Percentiles rank a stretch among this genome's conserved stretches.
phyloP scores from a whole-genome alignment of 306 rosid species.

The Spatholobus suberectus region DNA sequence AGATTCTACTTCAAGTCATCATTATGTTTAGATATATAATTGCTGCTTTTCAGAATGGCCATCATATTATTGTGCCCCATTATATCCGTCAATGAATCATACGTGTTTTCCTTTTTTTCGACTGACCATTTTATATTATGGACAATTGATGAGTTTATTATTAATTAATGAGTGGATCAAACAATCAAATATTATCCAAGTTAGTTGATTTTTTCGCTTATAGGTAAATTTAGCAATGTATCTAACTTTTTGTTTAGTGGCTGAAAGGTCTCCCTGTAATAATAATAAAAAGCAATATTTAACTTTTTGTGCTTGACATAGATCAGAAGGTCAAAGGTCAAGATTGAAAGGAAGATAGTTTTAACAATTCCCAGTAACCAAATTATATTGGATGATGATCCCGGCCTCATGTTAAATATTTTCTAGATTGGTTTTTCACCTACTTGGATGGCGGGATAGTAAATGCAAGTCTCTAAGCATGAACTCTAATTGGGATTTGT shows the following conservation, averaged over 20 bases:
- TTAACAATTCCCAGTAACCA: neutral
- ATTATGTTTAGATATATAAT: constrained; percentile 9
- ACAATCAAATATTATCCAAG: too few relatives aligned
- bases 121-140: neutral
- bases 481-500: too few relatives aligned
- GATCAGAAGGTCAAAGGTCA: neutral
- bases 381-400: neutral
- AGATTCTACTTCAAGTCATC: constrained; percentile 17
- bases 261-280: too few relatives aligned
- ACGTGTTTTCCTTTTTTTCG: neutral
- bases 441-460: too few relatives aligned
- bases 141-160: neutral
- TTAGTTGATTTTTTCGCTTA: neutral
- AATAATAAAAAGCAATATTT: neutral
- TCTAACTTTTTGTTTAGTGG: too few relatives aligned
- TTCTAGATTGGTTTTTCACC: too few relatives aligned
- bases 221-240: neutral
- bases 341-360: neutral
- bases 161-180: too few relatives aligned
- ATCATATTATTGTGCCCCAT: constrained; percentile 15
- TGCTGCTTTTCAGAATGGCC: constrained; percentile 16
- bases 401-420: too few relatives aligned
- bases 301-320: neutral
- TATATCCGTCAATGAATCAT: neutral
- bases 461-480: too few relatives aligned